Conservation (phyloP, 331 rosid genomes). For the Rhamnella rubrinervis region DNA sequence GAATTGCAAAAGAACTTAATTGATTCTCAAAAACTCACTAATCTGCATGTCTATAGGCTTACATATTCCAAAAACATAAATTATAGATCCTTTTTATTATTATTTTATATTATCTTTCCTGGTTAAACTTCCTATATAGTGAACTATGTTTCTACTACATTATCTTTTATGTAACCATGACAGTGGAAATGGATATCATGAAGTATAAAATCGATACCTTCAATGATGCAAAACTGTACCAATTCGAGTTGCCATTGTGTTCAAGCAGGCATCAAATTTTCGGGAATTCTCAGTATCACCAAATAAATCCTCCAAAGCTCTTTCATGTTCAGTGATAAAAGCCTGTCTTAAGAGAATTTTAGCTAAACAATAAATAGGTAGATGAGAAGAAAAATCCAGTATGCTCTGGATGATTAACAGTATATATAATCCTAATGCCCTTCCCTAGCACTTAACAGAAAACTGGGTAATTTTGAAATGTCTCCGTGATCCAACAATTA, state of each 20-base stretch:
- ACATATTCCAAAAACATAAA: too few relatives aligned
- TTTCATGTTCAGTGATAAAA: conserved; percentile 79
- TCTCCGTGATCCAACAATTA: too few relatives aligned
- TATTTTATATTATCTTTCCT: too few relatives aligned
- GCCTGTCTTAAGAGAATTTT: conserved; percentile 46
- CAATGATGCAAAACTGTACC: conserved; percentile 90
- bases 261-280: conserved; percentile 60
- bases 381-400: not conserved
- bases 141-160: too few relatives aligned
- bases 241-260: conserved; percentile 73
- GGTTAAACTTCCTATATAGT: too few relatives aligned
- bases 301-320: conserved; percentile 71
- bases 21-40: not conserved
- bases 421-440: not conserved
- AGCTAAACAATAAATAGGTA: not conserved
- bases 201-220: conserved; percentile 42
- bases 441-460: not conserved
- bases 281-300: conserved; percentile 57
- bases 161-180: too few relatives aligned
- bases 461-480: too few relatives aligned
- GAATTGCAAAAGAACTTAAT: not conserved
- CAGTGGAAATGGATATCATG: not conserved
- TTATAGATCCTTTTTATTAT: too few relatives aligned
- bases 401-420: not conserved
- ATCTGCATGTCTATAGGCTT: too few relatives aligned